Evolutionary conservation across 192 early-diverging fungal genomes (phyloP), one percentile per base, ranked within the genome.

Genomic region (Rhizoclosmatium sp.): DNA sequence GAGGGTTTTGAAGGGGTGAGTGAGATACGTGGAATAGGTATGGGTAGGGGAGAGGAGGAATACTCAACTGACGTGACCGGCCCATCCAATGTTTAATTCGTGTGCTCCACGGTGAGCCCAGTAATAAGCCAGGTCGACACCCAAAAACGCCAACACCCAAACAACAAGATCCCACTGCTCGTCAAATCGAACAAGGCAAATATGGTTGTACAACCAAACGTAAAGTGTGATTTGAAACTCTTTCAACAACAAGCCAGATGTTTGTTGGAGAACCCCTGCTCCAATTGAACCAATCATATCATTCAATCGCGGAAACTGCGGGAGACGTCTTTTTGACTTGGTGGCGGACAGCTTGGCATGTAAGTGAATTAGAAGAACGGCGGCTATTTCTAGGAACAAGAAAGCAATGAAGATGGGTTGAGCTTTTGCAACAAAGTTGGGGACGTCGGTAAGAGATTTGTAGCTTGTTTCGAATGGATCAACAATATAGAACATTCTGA

Each of bases 71-170:
- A 84, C 82, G 69, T 91, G 89, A 1, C 82, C 78, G 56, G 89
- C 88, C 89, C 89, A 91, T 44, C 89, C 80, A 51, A 90, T 74
- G 76, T 89, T 91, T 40, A 91, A 78, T 78, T 91, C 89, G 66
- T 91, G 89, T 4, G 88, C 89, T 5, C 82, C 85, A 23, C 89
- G 80, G 56, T 91, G 89, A 64, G 89, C 89, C 82, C 81, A 87
- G 39, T 84, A 82, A 67, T 84, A 81, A 4, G 45, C 79, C n/a
- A 83, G 81, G 82, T 89, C 89, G 16, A 84, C 84, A 12, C 71
- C 78, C n/a, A 90, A 70, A 65, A 90, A 90, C 21, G 86, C 87
- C 41, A 81, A 79, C 51, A 88, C 60, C 89, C 89, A 91, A n/a
- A 85, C 82, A 12, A 51, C 81, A 3, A 86, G 47, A 41, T 82